A percentile compares a stretch with the other conserved stretches of the same genome.
These are phyloP conservation scores for Hansenula anomala DNA, from an alignment of 1,139 yeast species.

Conservation along the genomic window DNA sequence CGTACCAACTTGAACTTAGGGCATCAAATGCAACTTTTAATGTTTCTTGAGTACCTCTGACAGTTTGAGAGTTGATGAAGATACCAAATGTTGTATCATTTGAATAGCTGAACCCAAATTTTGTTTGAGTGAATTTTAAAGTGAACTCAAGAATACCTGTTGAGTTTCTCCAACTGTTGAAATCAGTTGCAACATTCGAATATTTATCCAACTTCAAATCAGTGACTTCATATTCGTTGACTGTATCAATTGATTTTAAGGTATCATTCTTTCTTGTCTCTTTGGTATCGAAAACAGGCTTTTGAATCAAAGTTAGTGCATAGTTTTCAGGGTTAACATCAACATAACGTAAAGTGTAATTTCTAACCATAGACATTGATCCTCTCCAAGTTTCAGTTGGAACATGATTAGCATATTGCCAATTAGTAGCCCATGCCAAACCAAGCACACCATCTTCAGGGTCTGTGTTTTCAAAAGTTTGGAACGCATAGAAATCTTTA, in stretches of 20 bases:
- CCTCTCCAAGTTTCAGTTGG: constrained; percentile 31
- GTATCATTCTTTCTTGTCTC: not conserved
- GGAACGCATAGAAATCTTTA: constrained; percentile 32
- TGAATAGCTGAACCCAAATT: not conserved
- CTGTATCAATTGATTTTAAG: not conserved
- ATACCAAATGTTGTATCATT: constrained; percentile 8
- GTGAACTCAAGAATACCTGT: constrained; percentile 15
- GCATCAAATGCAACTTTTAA: constrained; percentile 15
- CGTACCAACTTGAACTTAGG: constrained; percentile 9
- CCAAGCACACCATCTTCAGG: constrained; percentile 22
- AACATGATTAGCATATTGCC: constrained; percentile 30
- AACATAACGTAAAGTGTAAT: constrained; percentile 23
- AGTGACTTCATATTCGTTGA: not conserved
- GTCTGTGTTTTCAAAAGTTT: constrained; percentile 24
- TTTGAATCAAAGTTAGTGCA: constrained; percentile 20
- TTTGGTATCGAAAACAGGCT: constrained; percentile 17
- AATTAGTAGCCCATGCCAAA: constrained; percentile 36
- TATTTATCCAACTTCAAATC: not conserved
- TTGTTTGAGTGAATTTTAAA: constrained; percentile 10
- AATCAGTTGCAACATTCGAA: constrained; percentile 1
- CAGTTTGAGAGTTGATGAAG: constrained; percentile 8
- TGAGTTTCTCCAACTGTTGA: constrained; percentile 1
- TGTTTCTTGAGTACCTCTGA: constrained; percentile 5
- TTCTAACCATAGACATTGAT: constrained; percentile 29
- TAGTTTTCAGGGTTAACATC: constrained; percentile 21